Evolutionary conservation across 805 yeast genomes (phyloP), one percentile per base, ranked within the genome.

Genomic region (Myxozyma sirexii): DNA sequence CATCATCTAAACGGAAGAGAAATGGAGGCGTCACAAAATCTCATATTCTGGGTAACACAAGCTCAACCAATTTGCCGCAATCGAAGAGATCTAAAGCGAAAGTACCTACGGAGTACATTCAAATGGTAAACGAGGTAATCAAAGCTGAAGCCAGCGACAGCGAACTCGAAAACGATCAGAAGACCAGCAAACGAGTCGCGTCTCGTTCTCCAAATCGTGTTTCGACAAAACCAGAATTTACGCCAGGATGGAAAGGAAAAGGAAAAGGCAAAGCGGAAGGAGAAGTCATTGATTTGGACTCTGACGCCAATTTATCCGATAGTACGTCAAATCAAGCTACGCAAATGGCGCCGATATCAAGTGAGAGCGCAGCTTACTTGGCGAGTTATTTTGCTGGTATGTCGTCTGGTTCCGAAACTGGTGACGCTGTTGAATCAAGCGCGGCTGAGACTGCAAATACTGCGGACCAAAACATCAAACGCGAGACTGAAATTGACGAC

Each of bases 101-200:
- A 26, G 65, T 62, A n/a, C 54, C 65, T 10, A 8, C 31, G 10
- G 44, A 45, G 21, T 62, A 62, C 24, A 35, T 60, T 10, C 64
- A 62, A 29, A 62, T 62, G 65, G 60, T 62, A 26, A 44, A 59
- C 19, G 62, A 59, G 33, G 63, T 56, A 6, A 38, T 51, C 15
- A 26, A 35, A 24, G 45, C 43, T 33, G 59, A 42, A n/a, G 21
- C 12, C 12, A 41, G 35, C 19, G 45, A 37, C 3, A 17, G 21
- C 15, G 42, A 42, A 4, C 42, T 29, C 17, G 55, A n/a, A 26
- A 31, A 15, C 17, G 15, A 2, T 31, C 13, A 17, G 17, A 15
- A 45, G 47, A 10, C 24, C 31, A n/a, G 48, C 6, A 35, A 37
- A 24, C 43, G 54, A 23, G 23, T 6, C 19, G 26, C 29, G 19